phyloP scores from a whole-genome alignment of 2,329 filamentous ascomycete species.

The Aspergillus brunneoviolaceus region DNA sequence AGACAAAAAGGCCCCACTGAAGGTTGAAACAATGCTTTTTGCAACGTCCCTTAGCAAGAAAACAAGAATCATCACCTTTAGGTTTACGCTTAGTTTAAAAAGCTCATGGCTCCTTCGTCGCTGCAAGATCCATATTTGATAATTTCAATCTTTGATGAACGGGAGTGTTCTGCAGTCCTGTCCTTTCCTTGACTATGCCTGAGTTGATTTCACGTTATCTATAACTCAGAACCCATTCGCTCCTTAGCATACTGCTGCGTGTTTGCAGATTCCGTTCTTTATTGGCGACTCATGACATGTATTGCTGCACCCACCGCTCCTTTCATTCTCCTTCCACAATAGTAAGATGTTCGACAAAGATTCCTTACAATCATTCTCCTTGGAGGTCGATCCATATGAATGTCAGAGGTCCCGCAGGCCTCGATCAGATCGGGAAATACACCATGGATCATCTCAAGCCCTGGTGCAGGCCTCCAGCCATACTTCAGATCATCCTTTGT shows the following conservation, averaged over 20 bases:
- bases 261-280: not conserved
- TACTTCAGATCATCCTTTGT: constrained; percentile 34
- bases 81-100: not conserved
- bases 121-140: not conserved
- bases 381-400: constrained; percentile 14
- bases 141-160: not conserved
- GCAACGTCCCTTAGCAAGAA: not conserved
- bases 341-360: constrained; percentile 13
- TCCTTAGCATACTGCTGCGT: not conserved
- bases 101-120: not conserved
- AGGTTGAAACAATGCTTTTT: constrained; percentile 3
- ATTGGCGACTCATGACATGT: not conserved
- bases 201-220: not conserved
- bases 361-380: constrained; percentile 14
- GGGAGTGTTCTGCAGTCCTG: not conserved
- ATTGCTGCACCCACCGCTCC: not conserved
- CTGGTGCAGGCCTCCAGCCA: constrained; percentile 35
- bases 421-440: constrained; percentile 17
- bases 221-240: not conserved
- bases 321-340: not conserved
- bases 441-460: constrained; percentile 19
- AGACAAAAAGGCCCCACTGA: constrained; percentile 16
- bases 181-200: not conserved
- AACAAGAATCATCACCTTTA: not conserved
- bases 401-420: constrained; percentile 6